A percentile compares a stretch with the other conserved stretches of the same genome.
Conservation (phyloP, 2,329 filamentous ascomycete genomes). For the Tolypocladium endophyticum region DNA sequence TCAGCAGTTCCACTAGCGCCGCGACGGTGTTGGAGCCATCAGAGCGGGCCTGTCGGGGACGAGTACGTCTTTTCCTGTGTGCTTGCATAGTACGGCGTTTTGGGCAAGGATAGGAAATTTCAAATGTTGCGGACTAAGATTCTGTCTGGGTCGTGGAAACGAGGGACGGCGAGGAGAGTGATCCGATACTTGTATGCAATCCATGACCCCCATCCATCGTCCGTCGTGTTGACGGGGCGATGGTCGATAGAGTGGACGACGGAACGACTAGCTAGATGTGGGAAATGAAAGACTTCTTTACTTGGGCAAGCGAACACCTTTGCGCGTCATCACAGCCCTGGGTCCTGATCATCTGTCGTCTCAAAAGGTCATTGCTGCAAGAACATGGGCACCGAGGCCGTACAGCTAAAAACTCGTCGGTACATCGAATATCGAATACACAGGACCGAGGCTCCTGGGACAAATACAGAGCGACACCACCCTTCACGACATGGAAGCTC, state of each 20-base stretch:
- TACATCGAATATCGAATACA: not conserved
- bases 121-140: conserved; percentile 1
- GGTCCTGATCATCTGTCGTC: not conserved
- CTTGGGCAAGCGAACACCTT: not conserved
- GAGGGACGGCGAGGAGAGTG: conserved; percentile 11
- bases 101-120: conserved; percentile 20
- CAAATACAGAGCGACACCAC: not conserved
- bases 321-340: not conserved
- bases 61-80: conserved; percentile 21
- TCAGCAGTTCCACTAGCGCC: not conserved
- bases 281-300: conserved; percentile 1
- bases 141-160: conserved; percentile 2
- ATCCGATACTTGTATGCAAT: not conserved
- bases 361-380: not conserved
- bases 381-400: not conserved
- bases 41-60: not conserved
- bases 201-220: not conserved
- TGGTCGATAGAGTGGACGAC: not conserved
- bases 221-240: not conserved
- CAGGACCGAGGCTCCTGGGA: not conserved
- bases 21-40: not conserved
- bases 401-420: not conserved
- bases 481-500: not conserved
- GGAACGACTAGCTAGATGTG: not conserved
- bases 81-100: conserved; percentile 33